Base-by-base conservation (phyloP, 306 rosid genomes). In the Quercus rubra region DNA sequence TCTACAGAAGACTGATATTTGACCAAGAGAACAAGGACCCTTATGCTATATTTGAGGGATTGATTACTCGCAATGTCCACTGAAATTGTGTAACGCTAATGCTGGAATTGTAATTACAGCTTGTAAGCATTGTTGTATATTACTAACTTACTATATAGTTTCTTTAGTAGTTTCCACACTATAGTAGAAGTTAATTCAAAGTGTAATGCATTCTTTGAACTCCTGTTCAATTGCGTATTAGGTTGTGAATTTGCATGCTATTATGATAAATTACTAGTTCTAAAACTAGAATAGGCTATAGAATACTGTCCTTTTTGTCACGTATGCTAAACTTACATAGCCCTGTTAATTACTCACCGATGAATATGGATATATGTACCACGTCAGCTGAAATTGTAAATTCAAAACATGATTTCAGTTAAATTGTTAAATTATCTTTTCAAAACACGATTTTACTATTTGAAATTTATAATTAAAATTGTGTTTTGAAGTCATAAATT, bases 21-120 rank as follows among this genome's bases (percentile, higher is more conserved):
- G 97, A 97, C 67, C 82, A 94, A 33, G 96, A 91, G 67, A 96
- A 93, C 91, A 89, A 91, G 77, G 99, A 96, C 80, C 90, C 93
- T 2, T 93, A 85, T 69, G 74, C 89, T 6, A 81, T 91, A 81
- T 96, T 93, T 82, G 97, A 96, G 86, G 94, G 97, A 27, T 83
- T 93, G 90, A 91, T 96, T 77, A 88, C 75, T 64, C 98, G 98
- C 69, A 96, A 85, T 81, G 88, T 87, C 38, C 89, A 90, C 72
- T 90, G 80, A 81, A 83, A 67, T 67, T 74, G 35, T 52, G 30
- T 14, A 56, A 49, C 17, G 55, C 27, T 4, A 62, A 49, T 12
- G 55, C 27, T 5, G 9, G 74, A 68, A 61, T 62, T 38, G 74
- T 38, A 61, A 76, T 73, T 71, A 21, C 9, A 74, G 66, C 70